Base-by-base conservation (phyloP, 768 basidiomycete genomes). In the Lactifluus echinatus region DNA sequence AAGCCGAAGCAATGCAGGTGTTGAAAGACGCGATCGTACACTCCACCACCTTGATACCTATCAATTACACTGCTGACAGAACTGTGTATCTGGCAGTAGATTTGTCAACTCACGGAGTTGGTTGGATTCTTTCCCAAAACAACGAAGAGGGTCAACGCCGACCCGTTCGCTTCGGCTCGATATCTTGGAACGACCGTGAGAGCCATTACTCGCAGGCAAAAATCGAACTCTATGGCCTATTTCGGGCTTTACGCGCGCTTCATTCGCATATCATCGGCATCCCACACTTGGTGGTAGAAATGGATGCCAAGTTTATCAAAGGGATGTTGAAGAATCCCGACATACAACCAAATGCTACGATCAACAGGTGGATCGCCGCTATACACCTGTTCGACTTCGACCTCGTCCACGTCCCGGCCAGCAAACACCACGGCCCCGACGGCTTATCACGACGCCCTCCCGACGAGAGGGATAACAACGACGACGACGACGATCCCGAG, bases 301-400 rank as follows among this genome's bases (percentile, higher is more conserved):
- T n/a, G n/a, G n/a, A n/a, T n/a, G n/a, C 0, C 0, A 60, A 65
- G 4, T 77, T 73, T 53, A 68, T 76, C 31, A 64, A 66, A 23
- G 74, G 71, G 0, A 76, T 75, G 73, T 50, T 76, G 0, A 71
- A 71, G 26, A 71, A 74, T 31, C 74, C 72, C 0, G 72, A 74
- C 24, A 57, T 73, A 0, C 67, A 71, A 3, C 74, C 74, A 0
- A 73, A 67, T 34, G 67, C 71, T 3, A 59, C 69, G 0, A 68
- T 75, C 2, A 77, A 77, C 44, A 48, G 71, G 7, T 78, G 0
- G n/a, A n/a, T n/a, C n/a, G n/a, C n/a, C n/a, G n/a, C n/a, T n/a
- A n/a, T n/a, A n/a, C n/a, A n/a, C n/a, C 53, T 74, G 0, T 76
- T 74, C 55, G 57, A 70, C 37, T 74, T 75, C 63, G 61, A 59